Evolutionary conservation across 1,139 yeast genomes (phyloP), one percentile per base, ranked within the genome.

Genomic region (Schwanniomyces etchellsii): DNA sequence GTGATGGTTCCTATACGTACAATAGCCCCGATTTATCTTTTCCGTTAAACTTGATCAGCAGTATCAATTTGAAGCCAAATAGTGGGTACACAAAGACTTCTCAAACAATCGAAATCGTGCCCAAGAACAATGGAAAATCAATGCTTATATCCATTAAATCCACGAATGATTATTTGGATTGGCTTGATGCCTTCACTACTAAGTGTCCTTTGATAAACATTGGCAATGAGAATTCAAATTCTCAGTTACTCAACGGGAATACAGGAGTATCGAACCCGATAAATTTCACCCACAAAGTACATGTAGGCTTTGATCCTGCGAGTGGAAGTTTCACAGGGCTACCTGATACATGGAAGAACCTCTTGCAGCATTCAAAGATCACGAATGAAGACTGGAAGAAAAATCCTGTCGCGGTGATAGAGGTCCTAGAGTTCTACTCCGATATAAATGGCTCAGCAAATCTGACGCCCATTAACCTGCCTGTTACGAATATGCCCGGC

Each of bases 151-250:
- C 89, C 1, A 74, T 91, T 40, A 88, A 85, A 52, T 67, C 81
- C 18, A 86, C 85, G 48, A 73, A 77, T 37, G 97, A 89, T 40
- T 70, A 85, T 42, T 77, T 84, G 53, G 81, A 84, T 39, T 89
- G 98, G 98, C 71, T 89, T 39, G 96, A 91, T 55, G 82, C 86
- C 11, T 84, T 89, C 42, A 78, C 86, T 42, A 75, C 91, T 12
- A 85, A 85, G 52, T 84, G 95, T 45, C 96, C 96, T 1, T 64
- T 81, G 39, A 54, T 59, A 13, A 64, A 57, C 31, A 63, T 65
- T 32, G 65, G 64, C 21, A 50, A 40, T 26, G 48, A 42, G 24
- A 44, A 40, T 28, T 16, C 39, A 13, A 26, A 38, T n/a, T 38
- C 51, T 2, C 34, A 47, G 16, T 34, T 47, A 28, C 32, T 39